Base-by-base conservation (phyloP, 495 filamentous ascomycete species). In the Haplographium delicatum region DNA sequence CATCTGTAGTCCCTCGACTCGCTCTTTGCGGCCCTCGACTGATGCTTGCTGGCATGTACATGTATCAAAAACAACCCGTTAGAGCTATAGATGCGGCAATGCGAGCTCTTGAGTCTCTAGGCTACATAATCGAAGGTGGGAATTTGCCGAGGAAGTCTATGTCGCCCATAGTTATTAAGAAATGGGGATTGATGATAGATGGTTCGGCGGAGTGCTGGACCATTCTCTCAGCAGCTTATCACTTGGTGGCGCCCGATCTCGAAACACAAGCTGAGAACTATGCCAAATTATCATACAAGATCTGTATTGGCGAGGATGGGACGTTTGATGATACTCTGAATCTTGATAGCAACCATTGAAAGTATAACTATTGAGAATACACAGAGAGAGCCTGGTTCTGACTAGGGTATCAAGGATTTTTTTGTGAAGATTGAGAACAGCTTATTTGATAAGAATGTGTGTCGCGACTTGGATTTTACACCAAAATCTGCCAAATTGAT, bases 271-370 rank as follows among this genome's bases (percentile, higher is more conserved):
- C 62, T 4, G 56, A 64, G 41, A 49, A 47, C 15, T 74, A 67
- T 60, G 69, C 67, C 4, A 62, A 44, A 6, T 44, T 66, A 4
- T 47, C 62, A 15, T 75, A 76, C 54, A 56, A 53, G 49, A 68
- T 74, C 2, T 64, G 57, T 44, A 47, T 65, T 26, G 70, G 73
- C 0, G 73, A 74, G 56, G 65, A 68, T 23, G 69, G 69, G 34
- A 50, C 62, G 56, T 53, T 53, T 61, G 51, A 40, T 57, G 34
- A 34, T n/a, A n/a, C n/a, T n/a, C n/a, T n/a, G n/a, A n/a, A n/a
- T n/a, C n/a, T n/a, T n/a, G n/a, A n/a, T n/a, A n/a, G n/a, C n/a
- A n/a, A n/a, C n/a, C n/a, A n/a, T n/a, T n/a, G n/a, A n/a, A n/a
- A n/a, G n/a, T n/a, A n/a, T n/a, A n/a, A n/a, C n/a, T n/a, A n/a